Evolutionary conservation across 768 basidiomycete genomes (phyloP), one percentile per base, ranked within the genome.

Genomic region (Trametes meyenii): DNA sequence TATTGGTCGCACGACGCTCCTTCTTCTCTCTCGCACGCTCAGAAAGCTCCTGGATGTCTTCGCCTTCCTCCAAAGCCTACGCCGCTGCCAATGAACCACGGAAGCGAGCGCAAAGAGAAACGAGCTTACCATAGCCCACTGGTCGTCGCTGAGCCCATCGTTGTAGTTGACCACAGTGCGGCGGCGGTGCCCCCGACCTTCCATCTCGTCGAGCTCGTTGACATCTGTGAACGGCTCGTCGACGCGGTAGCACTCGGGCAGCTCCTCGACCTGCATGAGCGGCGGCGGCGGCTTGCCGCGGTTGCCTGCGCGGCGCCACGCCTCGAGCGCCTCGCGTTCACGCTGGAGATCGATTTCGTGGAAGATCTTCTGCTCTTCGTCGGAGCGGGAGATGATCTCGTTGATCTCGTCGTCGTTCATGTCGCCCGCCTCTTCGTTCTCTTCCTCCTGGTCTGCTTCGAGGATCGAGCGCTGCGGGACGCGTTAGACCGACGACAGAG

Each of bases 391-490:
- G 58, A 99, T 86, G 61, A 98, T 81, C 69, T 92, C 89, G 75
- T 99, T 99, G 62, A 99, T 81, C 72, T 98, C 96, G 19, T 95
- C 92, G 66, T 94, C 92, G 62, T 90, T 93, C 88, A 94, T 94
- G 73, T 94, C 92, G 19, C 91, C 92, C 2, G 89, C 88, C 72
- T 94, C 92, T 69, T 94, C 92, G 62, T 88, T 92, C 69, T 92
- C 92, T 69, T 93, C 91, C 67, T 92, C 91, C 74, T 94, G 89
- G 67, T 94, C 92, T 1, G 91, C 89, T 72, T 94, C 92, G 24
- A 96, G 82, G 66, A 97, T 89, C 2, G 92, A 95, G 50, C 89
- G 94, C 94, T 93, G 67, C 55, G 54, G 43, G 60, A 72, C 29
- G 49, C 11, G 50, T 1, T 23, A 5, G 53, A 69, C 38, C 67